phyloP scores from a whole-genome alignment of 495 filamentous ascomycete species.

The Aspergillus funiculosus region DNA sequence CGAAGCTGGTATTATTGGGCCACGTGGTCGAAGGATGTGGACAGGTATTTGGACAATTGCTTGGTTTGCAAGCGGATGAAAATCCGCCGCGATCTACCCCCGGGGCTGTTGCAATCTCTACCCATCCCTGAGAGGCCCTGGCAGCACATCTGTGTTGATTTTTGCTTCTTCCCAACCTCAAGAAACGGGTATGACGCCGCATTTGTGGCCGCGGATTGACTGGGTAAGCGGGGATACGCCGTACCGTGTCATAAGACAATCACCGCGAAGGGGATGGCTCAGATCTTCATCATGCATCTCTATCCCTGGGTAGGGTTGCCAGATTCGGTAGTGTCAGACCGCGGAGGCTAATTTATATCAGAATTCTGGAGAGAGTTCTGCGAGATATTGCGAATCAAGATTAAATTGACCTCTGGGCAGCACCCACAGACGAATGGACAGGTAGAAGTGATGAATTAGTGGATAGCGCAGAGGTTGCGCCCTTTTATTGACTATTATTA shows the following conservation, averaged over 20 bases:
- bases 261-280: not conserved
- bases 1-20: not conserved
- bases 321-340: not conserved
- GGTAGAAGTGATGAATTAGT: no score
- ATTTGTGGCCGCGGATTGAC: not conserved
- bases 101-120: not conserved
- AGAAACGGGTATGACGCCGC: not conserved
- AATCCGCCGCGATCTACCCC: not conserved
- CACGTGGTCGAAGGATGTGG: not conserved
- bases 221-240: not conserved
- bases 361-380: not conserved
- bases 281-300: not conserved
- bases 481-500: not conserved
- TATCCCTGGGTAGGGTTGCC: not conserved
- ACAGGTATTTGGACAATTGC: not conserved
- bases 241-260: not conserved
- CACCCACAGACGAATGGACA: no score
- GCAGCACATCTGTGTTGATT: not conserved
- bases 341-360: not conserved
- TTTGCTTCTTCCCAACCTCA: not conserved
- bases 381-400: no score
- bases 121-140: not conserved
- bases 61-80: not conserved
- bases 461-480: not conserved
- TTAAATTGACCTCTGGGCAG: not conserved